Evolutionary conservation across 2,329 filamentous ascomycete species (phyloP).

Genomic region (Ophiocordyceps australis): DNA sequence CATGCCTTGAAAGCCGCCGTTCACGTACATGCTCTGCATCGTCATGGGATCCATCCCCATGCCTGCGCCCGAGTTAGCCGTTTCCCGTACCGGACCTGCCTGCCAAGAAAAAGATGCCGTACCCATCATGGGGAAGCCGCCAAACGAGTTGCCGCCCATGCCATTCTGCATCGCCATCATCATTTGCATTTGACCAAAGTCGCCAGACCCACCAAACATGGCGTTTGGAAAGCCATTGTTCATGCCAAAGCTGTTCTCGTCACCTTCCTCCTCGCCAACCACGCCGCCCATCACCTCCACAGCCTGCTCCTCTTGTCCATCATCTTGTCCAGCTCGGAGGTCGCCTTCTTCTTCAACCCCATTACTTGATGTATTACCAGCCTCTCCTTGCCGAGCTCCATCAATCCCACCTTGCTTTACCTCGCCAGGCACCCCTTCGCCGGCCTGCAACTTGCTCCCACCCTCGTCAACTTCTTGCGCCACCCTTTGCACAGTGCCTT

Average conservation of each 20-base stretch:
- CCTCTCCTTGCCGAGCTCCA: neutral
- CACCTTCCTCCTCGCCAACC: constrained; percentile 7
- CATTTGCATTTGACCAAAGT: constrained; percentile 65
- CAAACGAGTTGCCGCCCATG: constrained; percentile 36
- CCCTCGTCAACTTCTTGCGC: too few species aligned
- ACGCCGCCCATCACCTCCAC: constrained; percentile 4
- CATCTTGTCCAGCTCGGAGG: neutral
- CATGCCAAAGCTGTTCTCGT: constrained; percentile 16
- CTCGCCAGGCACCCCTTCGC: too few species aligned
- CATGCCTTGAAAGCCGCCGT: constrained; percentile 61
- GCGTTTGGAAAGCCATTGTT: constrained; percentile 35
- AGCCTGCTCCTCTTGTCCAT: neutral
- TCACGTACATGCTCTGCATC: constrained; percentile 66
- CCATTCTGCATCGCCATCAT: constrained; percentile 62
- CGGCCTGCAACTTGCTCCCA: too few species aligned
- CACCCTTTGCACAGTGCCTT: too few species aligned
- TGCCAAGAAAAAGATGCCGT: neutral
- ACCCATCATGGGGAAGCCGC: constrained; percentile 73
- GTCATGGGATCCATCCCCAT: constrained; percentile 73
- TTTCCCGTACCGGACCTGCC: neutral
- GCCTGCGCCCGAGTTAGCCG: constrained; percentile 47
- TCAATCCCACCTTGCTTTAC: neutral
- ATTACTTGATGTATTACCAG: neutral
- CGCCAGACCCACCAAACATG: constrained; percentile 41
- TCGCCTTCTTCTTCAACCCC: constrained; percentile 2